phyloP scores from a whole-genome alignment of 2,329 filamentous ascomycete species.

The Hymenotorrendiella dingleyae region DNA sequence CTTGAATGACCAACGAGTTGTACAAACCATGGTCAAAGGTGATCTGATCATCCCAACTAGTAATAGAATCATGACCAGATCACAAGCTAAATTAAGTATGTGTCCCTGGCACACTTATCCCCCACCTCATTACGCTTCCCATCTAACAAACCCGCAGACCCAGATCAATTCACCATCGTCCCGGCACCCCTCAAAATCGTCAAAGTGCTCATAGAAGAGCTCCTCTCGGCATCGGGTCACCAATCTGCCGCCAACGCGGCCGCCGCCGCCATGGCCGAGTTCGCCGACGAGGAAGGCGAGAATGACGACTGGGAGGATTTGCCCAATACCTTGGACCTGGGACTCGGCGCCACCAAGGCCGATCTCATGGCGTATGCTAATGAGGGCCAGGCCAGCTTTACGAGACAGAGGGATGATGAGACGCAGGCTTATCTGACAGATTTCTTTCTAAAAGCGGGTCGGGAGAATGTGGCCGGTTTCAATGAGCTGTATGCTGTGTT shows the following conservation, averaged over 20 bases:
- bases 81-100: slow-evolving; percentile 76
- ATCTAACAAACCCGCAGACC: slow-evolving; percentile 46
- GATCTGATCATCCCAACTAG: slow-evolving; percentile 78
- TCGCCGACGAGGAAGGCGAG: slow-evolving; percentile 59
- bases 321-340: slow-evolving; percentile 68
- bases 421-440: slow-evolving; percentile 78
- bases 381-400: slow-evolving; percentile 46
- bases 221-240: slow-evolving; percentile 72
- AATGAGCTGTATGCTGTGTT: slow-evolving; percentile 32
- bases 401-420: slow-evolving; percentile 77
- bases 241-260: slow-evolving; percentile 50
- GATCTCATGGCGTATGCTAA: slow-evolving; percentile 73
- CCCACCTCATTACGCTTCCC: slow-evolving; percentile 12
- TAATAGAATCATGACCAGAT: slow-evolving; percentile 87
- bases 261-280: slow-evolving; percentile 53
- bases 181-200: slow-evolving; percentile 89
- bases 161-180: slow-evolving; percentile 83
- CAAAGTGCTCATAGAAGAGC: slow-evolving; percentile 91
- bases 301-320: slow-evolving; percentile 91
- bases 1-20: slow-evolving; percentile 74
- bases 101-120: slow-evolving; percentile 14
- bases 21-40: slow-evolving; percentile 79
- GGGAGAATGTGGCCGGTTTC: slow-evolving; percentile 33
- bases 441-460: slow-evolving; percentile 58
- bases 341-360: slow-evolving; percentile 57